These are phyloP conservation scores for Elsinoe perseae DNA, from an alignment of 2,329 filamentous ascomycete genomes.

Conservation along the genomic window DNA sequence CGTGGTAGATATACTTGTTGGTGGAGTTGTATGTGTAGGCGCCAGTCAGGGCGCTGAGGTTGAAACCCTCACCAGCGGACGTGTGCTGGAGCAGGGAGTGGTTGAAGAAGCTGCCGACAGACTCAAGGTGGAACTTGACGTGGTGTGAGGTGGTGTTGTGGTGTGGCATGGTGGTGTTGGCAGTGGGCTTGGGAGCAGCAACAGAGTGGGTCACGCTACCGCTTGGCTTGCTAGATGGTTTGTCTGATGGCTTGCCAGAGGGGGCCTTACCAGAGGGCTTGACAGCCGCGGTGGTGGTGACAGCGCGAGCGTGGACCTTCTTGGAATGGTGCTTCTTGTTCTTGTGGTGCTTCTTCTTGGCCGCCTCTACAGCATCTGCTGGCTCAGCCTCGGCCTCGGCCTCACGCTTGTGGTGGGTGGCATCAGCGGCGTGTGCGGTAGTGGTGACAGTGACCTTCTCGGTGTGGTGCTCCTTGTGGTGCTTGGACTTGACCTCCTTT, in stretches of 20 bases:
- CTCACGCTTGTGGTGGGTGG: background rate
- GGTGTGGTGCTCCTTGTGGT: background rate
- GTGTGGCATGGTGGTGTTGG: background rate
- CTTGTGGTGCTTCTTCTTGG: slow-evolving; percentile 1
- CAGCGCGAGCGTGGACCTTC: background rate
- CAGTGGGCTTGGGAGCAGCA: background rate
- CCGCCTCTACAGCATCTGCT: slow-evolving; percentile 42
- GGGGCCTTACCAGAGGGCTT: background rate
- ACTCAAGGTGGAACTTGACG: slow-evolving; percentile 1
- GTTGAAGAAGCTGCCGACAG: slow-evolving; percentile 1
- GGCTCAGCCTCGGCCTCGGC: slow-evolving; percentile 36
- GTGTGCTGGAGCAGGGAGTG: slow-evolving; percentile 4
- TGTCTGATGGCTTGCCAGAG: background rate
- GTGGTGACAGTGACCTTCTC: background rate
- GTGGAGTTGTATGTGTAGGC: slow-evolving; percentile 29
- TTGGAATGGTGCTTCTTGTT: slow-evolving; percentile 3
- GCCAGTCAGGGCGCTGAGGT: background rate
- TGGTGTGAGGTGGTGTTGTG: background rate
- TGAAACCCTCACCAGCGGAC: background rate
- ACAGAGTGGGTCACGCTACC: background rate
- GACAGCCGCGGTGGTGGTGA: background rate
- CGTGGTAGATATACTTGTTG: slow-evolving; percentile 22
- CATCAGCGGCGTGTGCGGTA: background rate
- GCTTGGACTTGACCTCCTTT: background rate
- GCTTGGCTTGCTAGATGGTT: background rate